phyloP scores from a whole-genome alignment of 371 early-diverging fungal species.

The Mortierella sp. region DNA sequence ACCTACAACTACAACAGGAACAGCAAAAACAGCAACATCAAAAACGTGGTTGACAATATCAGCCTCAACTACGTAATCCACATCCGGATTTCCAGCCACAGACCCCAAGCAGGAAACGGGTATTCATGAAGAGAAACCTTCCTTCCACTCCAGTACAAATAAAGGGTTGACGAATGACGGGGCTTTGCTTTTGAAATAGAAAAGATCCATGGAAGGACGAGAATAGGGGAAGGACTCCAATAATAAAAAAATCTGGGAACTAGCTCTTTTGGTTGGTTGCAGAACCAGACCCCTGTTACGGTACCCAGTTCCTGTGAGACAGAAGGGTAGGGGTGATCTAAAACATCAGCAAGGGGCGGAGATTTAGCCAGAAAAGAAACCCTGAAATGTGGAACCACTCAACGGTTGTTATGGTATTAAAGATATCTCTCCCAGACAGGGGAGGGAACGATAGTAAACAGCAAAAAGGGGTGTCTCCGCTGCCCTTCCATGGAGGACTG shows the following conservation, averaged over 20 bases:
- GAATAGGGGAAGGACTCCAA: not conserved
- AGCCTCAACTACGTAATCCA: not conserved
- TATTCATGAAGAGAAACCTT: no score
- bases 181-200: not conserved
- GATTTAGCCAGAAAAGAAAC: no score
- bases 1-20: not conserved
- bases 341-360: no score
- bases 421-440: no score
- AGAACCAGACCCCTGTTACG: not conserved
- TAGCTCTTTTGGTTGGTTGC: not conserved
- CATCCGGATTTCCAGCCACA: not conserved
- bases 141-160: no score
- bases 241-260: constrained; percentile 4
- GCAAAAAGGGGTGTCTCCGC: no score
- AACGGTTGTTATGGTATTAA: no score
- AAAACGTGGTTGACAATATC: no score
- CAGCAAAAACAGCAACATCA: not conserved
- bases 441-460: no score
- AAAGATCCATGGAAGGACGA: not conserved
- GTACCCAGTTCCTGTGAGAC: not conserved
- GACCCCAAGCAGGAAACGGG: not conserved
- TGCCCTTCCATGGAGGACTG: no score
- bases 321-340: no score
- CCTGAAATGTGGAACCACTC: no score
- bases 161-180: not conserved